phyloP scores from a whole-genome alignment of 2,329 filamentous ascomycete genomes.

The Helicocarpus griseus region DNA sequence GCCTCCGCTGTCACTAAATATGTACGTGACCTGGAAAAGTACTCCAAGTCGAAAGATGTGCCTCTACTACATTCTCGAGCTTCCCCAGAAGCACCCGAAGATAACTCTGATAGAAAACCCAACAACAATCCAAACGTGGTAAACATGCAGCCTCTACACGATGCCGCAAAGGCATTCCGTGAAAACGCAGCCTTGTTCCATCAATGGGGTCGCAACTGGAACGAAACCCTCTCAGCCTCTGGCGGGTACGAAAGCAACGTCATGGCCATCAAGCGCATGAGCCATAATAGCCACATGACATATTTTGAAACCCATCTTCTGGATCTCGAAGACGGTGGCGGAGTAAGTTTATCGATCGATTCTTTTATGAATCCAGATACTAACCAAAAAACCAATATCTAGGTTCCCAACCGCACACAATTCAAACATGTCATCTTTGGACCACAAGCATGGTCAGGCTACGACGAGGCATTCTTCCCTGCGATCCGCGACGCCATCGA shows the following conservation, averaged over 20 bases:
- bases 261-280: constrained; percentile 57
- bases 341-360: constrained; percentile 49
- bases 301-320: constrained; percentile 74
- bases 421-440: constrained; percentile 91
- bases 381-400: too few species aligned
- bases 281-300: constrained; percentile 70
- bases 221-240: constrained; percentile 56
- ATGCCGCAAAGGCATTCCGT: constrained; percentile 54
- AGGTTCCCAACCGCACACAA: constrained; percentile 79
- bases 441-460: constrained; percentile 65
- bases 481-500: constrained; percentile 75
- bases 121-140: constrained; percentile 23
- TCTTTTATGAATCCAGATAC: too few species aligned
- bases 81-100: constrained; percentile 9
- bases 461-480: constrained; percentile 63
- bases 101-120: constrained; percentile 10
- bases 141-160: constrained; percentile 49
- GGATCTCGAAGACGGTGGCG: constrained; percentile 61
- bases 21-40: constrained; percentile 56
- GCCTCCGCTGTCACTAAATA: constrained; percentile 56
- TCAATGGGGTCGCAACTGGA: constrained; percentile 70
- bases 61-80: constrained; percentile 15
- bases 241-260: constrained; percentile 67
- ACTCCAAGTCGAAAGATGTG: constrained; percentile 47
- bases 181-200: constrained; percentile 56